Evolutionary conservation across 768 basidiomycete species (phyloP).

Genomic region (Boletellus emodensis): DNA sequence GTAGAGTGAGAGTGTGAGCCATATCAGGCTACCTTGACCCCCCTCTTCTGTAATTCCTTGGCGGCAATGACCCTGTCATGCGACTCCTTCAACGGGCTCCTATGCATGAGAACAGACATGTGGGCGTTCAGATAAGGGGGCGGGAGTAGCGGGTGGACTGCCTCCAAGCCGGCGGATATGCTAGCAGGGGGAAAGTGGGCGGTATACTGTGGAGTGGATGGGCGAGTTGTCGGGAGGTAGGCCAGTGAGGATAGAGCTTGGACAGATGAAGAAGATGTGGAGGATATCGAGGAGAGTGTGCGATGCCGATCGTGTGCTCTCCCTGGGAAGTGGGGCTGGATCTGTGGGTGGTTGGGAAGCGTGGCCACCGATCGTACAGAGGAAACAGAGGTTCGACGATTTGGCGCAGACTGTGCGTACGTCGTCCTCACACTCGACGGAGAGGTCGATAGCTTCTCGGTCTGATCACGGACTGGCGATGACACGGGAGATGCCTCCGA

Average conservation of each 20-base stretch:
- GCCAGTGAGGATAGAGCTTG: conserved; percentile 56
- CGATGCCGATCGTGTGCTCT: conserved; percentile 44
- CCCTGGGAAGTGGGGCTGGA: conserved; percentile 31
- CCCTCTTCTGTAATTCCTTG: conserved; percentile 38
- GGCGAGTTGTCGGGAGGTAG: conserved; percentile 44
- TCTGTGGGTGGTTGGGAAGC: conserved; percentile 41
- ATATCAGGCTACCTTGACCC: conserved; percentile 4
- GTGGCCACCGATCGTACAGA: conserved; percentile 59
- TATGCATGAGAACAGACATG: conserved; percentile 60
- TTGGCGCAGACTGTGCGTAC: conserved; percentile 29
- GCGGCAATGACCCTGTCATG: conserved; percentile 63
- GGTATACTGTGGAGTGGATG: conserved; percentile 42
- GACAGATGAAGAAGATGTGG: conserved; percentile 41
- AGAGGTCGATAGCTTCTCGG: conserved; percentile 28
- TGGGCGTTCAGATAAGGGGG: conserved; percentile 69
- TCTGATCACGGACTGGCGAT: conserved; percentile 30
- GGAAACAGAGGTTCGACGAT: conserved; percentile 53
- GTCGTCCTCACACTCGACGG: conserved; percentile 38
- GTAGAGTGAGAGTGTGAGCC: not conserved
- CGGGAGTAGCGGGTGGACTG: conserved; percentile 67
- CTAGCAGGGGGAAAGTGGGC: conserved; percentile 64
- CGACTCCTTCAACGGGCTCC: conserved; percentile 65
- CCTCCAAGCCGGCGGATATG: conserved; percentile 50
- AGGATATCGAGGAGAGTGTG: conserved; percentile 56
- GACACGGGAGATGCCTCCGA: conserved; percentile 46